Base-by-base conservation (phyloP, 176 grass and related monocot genomes). In the Oryza brachyantha region DNA sequence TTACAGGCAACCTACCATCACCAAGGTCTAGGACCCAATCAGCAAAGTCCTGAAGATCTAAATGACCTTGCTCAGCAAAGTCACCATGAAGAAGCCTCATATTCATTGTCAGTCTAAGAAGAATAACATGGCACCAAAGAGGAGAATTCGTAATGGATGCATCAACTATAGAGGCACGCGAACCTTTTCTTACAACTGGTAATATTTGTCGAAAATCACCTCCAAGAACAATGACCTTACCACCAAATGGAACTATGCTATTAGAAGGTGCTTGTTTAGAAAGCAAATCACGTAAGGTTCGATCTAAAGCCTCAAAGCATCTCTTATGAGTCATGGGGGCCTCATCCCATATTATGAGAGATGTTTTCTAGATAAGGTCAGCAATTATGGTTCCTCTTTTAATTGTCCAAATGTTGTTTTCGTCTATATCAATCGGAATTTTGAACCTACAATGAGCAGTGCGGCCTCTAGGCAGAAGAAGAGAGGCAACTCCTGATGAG, bases 391-490 rank as follows among this genome's bases (percentile, higher is more conserved):
- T 68, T 6, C 64, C 27, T 25, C 54, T 32, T 31, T 57, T 29
- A 16, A 80, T 69, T 5, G 36, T 8, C 2, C 63, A 81, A 12
- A 34, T 57, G 3, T 3, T 17, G 2, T 22, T 21, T 3, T 68
- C 21, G 4, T 13, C 5, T 2, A 81, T 11, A 0, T 81, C 10
- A 26, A 71, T 13, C 7, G 65, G 78, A 13, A 81, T 81, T 1
- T 81, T 66, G 26, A 81, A 81, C 17, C 78, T n/a, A 0, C 26
- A 81, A 34, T 71, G 41, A 3, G 41, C 65, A 1, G 38, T 81
- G 2, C 62, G 10, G 0, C 60, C n/a, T 43, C 26, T 0, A 1
- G 17, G 39, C 1, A 75, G 17, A 1, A 78, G 24, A 2, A 78
- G 8, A 7, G 52, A 59, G 13, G 74, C 74, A 7, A 58, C 25